Conservation (phyloP, 495 filamentous ascomycete genomes). For the Corynascus novoguineensis region DNA sequence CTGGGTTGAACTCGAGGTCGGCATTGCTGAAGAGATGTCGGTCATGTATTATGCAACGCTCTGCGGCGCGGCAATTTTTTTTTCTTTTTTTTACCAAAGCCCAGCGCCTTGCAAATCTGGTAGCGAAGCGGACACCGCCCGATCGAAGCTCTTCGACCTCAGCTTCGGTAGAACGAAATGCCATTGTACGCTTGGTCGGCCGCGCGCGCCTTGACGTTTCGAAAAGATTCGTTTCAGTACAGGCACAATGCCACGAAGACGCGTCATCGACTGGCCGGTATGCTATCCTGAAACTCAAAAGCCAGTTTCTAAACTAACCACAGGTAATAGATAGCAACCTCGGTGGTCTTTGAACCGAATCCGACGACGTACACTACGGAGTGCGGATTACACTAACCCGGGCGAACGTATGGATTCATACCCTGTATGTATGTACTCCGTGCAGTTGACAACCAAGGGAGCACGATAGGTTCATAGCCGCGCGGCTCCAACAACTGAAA, state of each 20-base stretch:
- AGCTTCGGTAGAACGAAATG: not conserved
- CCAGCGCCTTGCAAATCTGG: not conserved
- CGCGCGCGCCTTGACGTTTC: slow-evolving; percentile 7
- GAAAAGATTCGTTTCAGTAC: not conserved
- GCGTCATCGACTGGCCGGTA: too few relatives aligned
- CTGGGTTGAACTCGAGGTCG: too few relatives aligned
- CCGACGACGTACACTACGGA: not conserved
- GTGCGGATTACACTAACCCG: too few relatives aligned
- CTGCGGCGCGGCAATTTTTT: too few relatives aligned
- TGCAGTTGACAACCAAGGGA: not conserved
- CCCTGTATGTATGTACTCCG: too few relatives aligned
- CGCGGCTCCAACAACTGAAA: not conserved
- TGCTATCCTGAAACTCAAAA: not conserved
- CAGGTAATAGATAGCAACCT: not conserved
- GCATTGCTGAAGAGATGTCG: too few relatives aligned
- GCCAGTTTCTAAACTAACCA: not conserved
- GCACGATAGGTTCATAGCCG: not conserved
- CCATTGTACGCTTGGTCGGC: not conserved
- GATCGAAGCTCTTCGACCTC: not conserved
- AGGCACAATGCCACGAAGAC: not conserved
- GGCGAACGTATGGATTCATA: too few relatives aligned
- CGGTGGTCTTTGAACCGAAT: not conserved
- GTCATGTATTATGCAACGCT: too few relatives aligned
- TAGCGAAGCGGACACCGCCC: not conserved
- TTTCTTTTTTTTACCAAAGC: too few relatives aligned